A percentile compares a stretch with the other conserved stretches of the same genome.
phyloP scores from a whole-genome alignment of 768 basidiomycete genomes.

The Hysterangium stoloniferum region DNA sequence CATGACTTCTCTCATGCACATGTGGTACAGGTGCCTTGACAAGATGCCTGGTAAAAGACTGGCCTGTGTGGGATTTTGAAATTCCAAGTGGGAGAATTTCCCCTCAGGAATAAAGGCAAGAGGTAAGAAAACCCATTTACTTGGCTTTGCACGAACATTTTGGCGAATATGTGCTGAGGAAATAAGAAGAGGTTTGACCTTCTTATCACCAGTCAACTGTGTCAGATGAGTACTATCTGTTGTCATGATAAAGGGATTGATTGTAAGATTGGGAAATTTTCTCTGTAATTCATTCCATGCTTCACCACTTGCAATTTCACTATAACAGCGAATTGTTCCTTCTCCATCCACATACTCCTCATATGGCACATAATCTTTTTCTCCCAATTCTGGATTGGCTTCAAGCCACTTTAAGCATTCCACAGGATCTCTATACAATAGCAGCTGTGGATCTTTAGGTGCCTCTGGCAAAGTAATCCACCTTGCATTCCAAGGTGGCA shows the following conservation, averaged over 20 bases:
- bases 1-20: not conserved
- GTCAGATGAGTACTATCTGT: not conserved
- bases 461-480: constrained; percentile 8
- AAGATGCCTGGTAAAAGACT: not conserved
- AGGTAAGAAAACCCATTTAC: not conserved
- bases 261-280: not conserved
- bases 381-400: constrained; percentile 28
- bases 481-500: constrained; percentile 16
- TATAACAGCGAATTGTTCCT: not conserved
- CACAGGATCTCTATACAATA: constrained; percentile 28
- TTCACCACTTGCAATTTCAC: constrained; percentile 1
- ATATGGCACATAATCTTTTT: constrained; percentile 29
- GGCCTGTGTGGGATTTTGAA: not conserved
- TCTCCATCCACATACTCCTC: constrained; percentile 14
- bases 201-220: constrained; percentile 1
- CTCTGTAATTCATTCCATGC: not conserved
- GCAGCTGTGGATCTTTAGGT: constrained; percentile 16
- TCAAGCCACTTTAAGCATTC: constrained; percentile 23
- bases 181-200: constrained; percentile 2
- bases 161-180: not conserved
- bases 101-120: not conserved
- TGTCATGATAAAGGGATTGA: not conserved
- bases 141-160: constrained; percentile 1
- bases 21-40: not conserved
- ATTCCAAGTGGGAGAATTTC: not conserved